phyloP scores from a whole-genome alignment of 192 early-diverging fungal species.

The Diversispora eburnea region DNA sequence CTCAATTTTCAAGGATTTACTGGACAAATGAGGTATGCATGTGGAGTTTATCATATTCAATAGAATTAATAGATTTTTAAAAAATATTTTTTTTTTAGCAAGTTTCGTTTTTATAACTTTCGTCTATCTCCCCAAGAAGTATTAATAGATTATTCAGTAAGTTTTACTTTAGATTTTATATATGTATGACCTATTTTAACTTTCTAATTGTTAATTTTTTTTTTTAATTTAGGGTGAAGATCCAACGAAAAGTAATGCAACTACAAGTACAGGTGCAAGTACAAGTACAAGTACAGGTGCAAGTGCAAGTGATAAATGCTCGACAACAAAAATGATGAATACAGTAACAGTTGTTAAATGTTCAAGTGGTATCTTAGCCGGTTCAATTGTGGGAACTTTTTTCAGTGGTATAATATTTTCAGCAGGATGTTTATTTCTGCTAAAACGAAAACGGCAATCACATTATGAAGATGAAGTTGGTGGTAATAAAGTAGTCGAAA shows the following conservation, averaged over 20 bases:
- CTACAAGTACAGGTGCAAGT: too few species aligned
- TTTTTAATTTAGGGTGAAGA: slow-evolving; percentile 46
- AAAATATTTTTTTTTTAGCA: background rate
- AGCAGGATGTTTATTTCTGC: too few species aligned
- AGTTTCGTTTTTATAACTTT: slow-evolving; percentile 25
- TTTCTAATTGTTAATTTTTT: background rate
- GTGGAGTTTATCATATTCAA: background rate
- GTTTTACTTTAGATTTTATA: background rate
- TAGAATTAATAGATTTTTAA: background rate
- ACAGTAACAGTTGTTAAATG: too few species aligned
- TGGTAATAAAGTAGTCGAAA: too few species aligned
- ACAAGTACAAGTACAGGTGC: too few species aligned
- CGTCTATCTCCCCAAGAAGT: slow-evolving; percentile 7
- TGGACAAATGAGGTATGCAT: slow-evolving; percentile 21
- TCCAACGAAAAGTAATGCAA: slow-evolving; percentile 68
- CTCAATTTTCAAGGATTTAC: background rate
- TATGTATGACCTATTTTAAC: background rate
- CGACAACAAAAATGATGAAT: too few species aligned
- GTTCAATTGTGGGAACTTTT: too few species aligned
- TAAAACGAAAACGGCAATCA: too few species aligned
- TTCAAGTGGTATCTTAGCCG: too few species aligned
- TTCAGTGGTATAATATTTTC: too few species aligned
- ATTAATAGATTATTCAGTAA: slow-evolving; percentile 9
- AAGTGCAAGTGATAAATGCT: too few species aligned
- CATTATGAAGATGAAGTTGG: too few species aligned